These are phyloP conservation scores for Ephemerocybe angulata DNA, from an alignment of 768 basidiomycete species.

Conservation along the genomic window DNA sequence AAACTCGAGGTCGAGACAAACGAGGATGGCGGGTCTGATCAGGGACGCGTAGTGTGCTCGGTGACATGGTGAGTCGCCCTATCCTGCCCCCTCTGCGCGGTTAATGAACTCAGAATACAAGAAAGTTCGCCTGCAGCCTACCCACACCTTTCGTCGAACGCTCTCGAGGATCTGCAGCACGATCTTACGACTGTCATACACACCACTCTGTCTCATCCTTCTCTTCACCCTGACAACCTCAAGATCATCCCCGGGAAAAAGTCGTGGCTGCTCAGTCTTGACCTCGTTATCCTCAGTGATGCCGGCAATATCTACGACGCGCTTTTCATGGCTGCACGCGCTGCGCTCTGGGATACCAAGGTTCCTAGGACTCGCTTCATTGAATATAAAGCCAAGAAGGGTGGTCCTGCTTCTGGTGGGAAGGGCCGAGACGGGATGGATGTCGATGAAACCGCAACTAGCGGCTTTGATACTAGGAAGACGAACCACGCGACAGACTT, in stretches of 20 bases:
- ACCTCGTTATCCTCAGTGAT: slow-evolving; percentile 71
- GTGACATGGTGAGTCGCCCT: slow-evolving; percentile 69
- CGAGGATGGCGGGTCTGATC: slow-evolving; percentile 44
- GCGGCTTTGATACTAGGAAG: slow-evolving; percentile 58
- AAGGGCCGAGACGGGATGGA: slow-evolving; percentile 48
- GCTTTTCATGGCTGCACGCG: slow-evolving; percentile 73
- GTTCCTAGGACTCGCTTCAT: slow-evolving; percentile 72
- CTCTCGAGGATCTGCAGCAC: slow-evolving; percentile 73
- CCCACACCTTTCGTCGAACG: slow-evolving; percentile 56
- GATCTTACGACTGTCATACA: slow-evolving; percentile 65
- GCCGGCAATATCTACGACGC: slow-evolving; percentile 75
- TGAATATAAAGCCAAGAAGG: slow-evolving; percentile 53
- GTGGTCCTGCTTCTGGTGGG: background rate
- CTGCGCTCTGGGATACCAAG: slow-evolving; percentile 77
- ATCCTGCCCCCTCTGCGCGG: background rate
- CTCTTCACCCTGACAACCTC: slow-evolving; percentile 66
- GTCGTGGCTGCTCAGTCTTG: slow-evolving; percentile 72
- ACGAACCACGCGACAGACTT: slow-evolving; percentile 64
- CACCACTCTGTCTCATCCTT: slow-evolving; percentile 61
- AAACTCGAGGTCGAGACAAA: slow-evolving; percentile 75
- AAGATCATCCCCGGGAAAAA: slow-evolving; percentile 28
- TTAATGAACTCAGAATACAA: slow-evolving; percentile 1
- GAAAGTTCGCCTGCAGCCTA: slow-evolving; percentile 78
- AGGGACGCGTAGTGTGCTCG: slow-evolving; percentile 60
- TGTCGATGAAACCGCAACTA: slow-evolving; percentile 44